These are phyloP conservation scores for Moniliophthora roreri DNA, from an alignment of 1,284 basidiomycete genomes.

Conservation along the genomic window DNA sequence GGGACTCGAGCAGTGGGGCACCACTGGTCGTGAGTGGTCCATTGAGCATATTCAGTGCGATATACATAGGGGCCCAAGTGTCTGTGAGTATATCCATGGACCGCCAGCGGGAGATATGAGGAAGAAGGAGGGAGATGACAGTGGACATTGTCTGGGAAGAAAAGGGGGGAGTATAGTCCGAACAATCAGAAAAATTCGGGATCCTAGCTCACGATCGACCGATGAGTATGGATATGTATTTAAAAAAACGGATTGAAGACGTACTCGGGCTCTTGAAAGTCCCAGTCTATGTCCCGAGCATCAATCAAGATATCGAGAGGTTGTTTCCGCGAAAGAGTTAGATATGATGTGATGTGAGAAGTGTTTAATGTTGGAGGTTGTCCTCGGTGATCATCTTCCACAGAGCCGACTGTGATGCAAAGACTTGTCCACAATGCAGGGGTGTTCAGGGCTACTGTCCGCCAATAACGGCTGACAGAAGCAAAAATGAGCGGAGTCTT, in stretches of 20 bases:
- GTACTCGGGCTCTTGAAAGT: constrained; percentile 48
- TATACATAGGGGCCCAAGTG: constrained; percentile 49
- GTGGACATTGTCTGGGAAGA: constrained; percentile 38
- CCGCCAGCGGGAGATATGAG: constrained; percentile 49
- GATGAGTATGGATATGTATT: constrained; percentile 13
- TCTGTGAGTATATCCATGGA: constrained; percentile 52
- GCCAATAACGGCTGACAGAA: constrained; percentile 50
- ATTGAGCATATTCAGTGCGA: constrained; percentile 43
- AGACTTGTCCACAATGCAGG: constrained; percentile 54
- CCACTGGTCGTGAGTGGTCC: constrained; percentile 28
- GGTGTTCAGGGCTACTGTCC: constrained; percentile 43
- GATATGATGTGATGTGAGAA: constrained; percentile 33
- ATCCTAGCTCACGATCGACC: constrained; percentile 18
- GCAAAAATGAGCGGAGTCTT: constrained; percentile 42
- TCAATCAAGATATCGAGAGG: constrained; percentile 55
- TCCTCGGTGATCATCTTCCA: constrained; percentile 13
- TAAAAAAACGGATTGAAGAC: constrained; percentile 22
- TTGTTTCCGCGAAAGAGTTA: constrained; percentile 42
- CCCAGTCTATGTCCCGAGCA: constrained; percentile 52
- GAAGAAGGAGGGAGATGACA: constrained; percentile 41
- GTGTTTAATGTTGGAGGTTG: constrained; percentile 27
- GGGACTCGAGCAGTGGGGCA: constrained; percentile 45
- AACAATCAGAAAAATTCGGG: constrained; percentile 21
- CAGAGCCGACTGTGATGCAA: constrained; percentile 42
- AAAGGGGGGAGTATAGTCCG: constrained; percentile 38